Conservation (phyloP, 441 rosid genomes). For the Bocquillonia castaneifolia region DNA sequence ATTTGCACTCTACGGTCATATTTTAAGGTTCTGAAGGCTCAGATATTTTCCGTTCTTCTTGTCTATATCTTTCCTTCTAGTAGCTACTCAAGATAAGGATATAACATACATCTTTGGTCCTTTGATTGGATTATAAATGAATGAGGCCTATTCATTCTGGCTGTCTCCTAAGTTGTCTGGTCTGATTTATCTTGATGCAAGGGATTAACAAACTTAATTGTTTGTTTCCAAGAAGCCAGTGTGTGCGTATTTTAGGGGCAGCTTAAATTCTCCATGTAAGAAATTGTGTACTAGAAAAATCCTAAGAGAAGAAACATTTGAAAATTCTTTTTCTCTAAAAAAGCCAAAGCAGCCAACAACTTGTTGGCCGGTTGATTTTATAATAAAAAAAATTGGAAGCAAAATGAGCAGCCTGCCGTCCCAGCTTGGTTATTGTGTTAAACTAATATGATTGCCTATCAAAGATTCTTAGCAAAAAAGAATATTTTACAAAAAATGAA, state of each 20-base stretch:
- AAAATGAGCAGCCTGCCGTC: conserved; percentile 33
- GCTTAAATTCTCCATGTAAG: background rate
- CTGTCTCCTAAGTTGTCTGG: conserved; percentile 4
- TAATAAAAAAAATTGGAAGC: conserved; percentile 7
- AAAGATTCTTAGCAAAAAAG: conserved; percentile 22
- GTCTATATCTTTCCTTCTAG: background rate
- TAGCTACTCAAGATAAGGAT: conserved; percentile 5
- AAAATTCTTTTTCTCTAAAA: background rate
- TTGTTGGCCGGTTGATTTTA: conserved; percentile 18
- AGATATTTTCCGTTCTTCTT: background rate
- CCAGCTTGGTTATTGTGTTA: conserved; percentile 24
- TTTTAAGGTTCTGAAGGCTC: background rate
- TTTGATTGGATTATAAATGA: conserved; percentile 6
- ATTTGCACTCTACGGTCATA: background rate
- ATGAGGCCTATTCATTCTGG: conserved; percentile 2
- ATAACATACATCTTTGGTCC: background rate
- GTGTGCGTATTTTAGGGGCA: background rate
- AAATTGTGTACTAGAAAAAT: background rate
- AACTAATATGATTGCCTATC: conserved; percentile 10
- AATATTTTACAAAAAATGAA: conserved; percentile 14
- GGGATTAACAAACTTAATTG: conserved; percentile 4
- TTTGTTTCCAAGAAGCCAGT: conserved; percentile 13
- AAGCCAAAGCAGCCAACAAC: conserved; percentile 7
- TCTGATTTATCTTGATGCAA: background rate
- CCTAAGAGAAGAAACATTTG: background rate